Evolutionary conservation across 176 grass and related monocot genomes (phyloP).

Genomic region (Tillandsia leiboldiana): DNA sequence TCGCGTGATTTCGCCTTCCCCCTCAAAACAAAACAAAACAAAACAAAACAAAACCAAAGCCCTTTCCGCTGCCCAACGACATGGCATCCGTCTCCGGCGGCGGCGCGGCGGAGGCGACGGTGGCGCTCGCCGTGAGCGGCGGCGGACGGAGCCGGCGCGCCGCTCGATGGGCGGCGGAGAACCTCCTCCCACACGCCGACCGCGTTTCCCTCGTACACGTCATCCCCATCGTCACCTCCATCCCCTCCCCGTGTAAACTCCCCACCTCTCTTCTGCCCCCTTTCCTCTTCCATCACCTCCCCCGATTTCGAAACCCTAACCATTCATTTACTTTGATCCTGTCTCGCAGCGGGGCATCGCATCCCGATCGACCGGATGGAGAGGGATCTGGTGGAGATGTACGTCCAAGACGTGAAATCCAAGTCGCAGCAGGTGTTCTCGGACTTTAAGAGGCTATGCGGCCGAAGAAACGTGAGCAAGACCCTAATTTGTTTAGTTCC

Average conservation of each 20-base stretch:
- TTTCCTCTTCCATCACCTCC: not conserved
- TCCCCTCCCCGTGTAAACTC: conserved; percentile 58
- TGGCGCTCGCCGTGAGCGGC: conserved; percentile 34
- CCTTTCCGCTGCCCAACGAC: not conserved
- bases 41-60: not conserved
- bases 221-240: conserved; percentile 52
- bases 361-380: conserved; percentile 60
- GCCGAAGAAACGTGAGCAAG: conserved; percentile 41
- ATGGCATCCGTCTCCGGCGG: not conserved
- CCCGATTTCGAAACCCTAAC: not conserved
- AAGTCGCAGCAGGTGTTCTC: conserved; percentile 54
- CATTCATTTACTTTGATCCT: conserved; percentile 1
- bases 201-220: conserved; percentile 66
- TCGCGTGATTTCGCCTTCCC: not conserved
- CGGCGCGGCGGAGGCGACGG: not conserved
- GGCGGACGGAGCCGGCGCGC: conserved; percentile 54
- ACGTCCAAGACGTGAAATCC: conserved; percentile 43
- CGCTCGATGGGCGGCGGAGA: conserved; percentile 49
- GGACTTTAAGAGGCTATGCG: conserved; percentile 42
- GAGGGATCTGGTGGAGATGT: conserved; percentile 46
- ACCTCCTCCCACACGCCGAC: conserved; percentile 25
- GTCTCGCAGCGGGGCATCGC: conserved; percentile 46
- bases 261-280: not conserved
- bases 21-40: not conserved
- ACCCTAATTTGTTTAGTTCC: not conserved